Conservation (phyloP, 2,329 filamentous ascomycete genomes). For the Beauveria scarabaeidicola region DNA sequence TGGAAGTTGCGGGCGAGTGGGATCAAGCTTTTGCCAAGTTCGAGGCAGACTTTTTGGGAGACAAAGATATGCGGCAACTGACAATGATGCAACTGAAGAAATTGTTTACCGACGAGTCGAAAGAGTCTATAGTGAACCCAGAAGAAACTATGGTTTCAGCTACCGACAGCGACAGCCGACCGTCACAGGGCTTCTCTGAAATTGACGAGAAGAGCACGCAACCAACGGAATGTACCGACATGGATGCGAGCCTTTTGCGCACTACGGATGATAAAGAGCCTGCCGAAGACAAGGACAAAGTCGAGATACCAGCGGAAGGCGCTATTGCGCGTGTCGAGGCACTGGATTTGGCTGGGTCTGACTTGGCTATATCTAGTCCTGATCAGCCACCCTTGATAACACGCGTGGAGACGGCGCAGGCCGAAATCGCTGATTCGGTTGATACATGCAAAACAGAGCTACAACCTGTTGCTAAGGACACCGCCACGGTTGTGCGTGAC, state of each 20-base stretch:
- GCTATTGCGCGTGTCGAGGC: constrained; percentile 40
- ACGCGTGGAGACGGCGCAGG: constrained; percentile 7
- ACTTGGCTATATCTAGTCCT: constrained; percentile 19
- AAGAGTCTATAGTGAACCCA: constrained; percentile 60
- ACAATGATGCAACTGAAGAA: constrained; percentile 90
- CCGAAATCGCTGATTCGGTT: constrained; percentile 4
- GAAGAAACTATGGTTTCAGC: constrained; percentile 51
- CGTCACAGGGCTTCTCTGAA: constrained; percentile 37
- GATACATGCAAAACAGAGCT: background rate
- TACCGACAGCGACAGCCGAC: constrained; percentile 40
- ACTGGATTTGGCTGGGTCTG: constrained; percentile 38
- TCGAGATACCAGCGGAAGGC: constrained; percentile 23
- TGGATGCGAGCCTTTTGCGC: constrained; percentile 12
- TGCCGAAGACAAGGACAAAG: constrained; percentile 18
- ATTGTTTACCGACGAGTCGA: constrained; percentile 86
- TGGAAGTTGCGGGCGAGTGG: constrained; percentile 91
- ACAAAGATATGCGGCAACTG: constrained; percentile 89
- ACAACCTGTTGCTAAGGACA: background rate
- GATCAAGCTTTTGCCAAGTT: constrained; percentile 85
- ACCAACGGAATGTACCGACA: constrained; percentile 30
- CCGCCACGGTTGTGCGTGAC: constrained; percentile 13
- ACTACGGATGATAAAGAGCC: constrained; percentile 24
- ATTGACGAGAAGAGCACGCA: constrained; percentile 39
- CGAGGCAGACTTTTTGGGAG: constrained; percentile 86
- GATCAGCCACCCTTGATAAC: constrained; percentile 6